Base-by-base conservation (phyloP, 2,329 filamentous ascomycete genomes). In the Grosmannia clavigera region DNA sequence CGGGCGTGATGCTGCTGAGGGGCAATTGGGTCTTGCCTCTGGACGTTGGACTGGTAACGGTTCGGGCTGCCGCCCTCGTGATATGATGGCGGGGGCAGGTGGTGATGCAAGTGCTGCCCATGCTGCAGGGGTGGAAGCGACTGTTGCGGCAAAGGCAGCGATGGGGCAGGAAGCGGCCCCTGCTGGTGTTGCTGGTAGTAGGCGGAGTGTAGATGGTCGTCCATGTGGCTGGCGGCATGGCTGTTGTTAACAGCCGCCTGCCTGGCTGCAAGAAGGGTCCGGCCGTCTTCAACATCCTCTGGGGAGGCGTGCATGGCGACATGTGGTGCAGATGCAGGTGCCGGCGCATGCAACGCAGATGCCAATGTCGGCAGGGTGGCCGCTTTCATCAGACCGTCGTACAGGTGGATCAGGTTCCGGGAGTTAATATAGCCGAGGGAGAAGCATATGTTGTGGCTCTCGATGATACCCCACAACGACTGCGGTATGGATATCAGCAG, bases 401-500 rank as follows among this genome's bases (percentile, higher is more conserved):
- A 86, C 10, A 86, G 75, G 59, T 82, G 80, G 10, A 82, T 81
- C 79, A 86, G 82, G 70, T 86, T 86, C 66, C 84, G 82, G 0
- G 84, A 86, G 65, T 79, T 85, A 64, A 86, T 81, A 64, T 83
- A 83, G 38, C 84, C 84, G 54, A 86, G 68, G 62, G 83, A 85
- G 65, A 80, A 83, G 70, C 83, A 86, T 27, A 85, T 82, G 66
- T 85, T 85, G 64, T 86, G 82, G 62, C 84, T 80, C 70, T 85
- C 81, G 9, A 86, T 80, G 27, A 84, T 76, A 64, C 80, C 82
- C 81, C 82, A 86, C 16, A 86, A 76, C 5, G 78, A 76, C 61
- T 80, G 76, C 4, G 83, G 82, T 80, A 86, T 86, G 4, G 83
- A 86, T 59, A 86, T 82, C 35, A 86, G 72, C 10, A 86, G 71